Evolutionary conservation across 1,284 basidiomycete genomes (phyloP).

Genomic region (Cutaneotrichosporon mucoides): DNA sequence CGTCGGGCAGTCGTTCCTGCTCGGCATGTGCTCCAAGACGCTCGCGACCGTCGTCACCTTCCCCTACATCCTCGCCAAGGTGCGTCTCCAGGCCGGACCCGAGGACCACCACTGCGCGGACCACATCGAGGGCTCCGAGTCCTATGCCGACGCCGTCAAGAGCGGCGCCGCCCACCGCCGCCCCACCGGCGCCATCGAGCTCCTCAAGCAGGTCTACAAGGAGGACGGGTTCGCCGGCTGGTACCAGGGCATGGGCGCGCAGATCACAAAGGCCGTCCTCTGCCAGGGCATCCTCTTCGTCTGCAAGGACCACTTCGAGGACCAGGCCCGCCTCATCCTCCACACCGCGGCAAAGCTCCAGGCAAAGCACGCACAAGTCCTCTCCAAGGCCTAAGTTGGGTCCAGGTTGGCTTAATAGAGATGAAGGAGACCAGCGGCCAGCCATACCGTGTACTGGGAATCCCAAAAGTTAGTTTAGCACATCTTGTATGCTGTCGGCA

Average conservation of each 20-base stretch:
- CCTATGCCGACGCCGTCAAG: slow-evolving; percentile 16
- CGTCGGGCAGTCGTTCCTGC: slow-evolving; percentile 73
- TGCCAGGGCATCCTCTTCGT: slow-evolving; percentile 54
- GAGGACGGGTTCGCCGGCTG: slow-evolving; percentile 77
- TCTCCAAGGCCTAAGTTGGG: neutral
- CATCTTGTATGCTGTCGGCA: slow-evolving; percentile 12
- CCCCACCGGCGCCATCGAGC: slow-evolving; percentile 30
- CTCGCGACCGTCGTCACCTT: slow-evolving; percentile 83
- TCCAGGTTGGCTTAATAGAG: neutral
- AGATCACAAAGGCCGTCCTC: slow-evolving; percentile 59
- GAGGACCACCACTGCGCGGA: slow-evolving; percentile 30
- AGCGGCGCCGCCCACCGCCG: slow-evolving; percentile 1
- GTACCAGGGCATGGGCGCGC: slow-evolving; percentile 80
- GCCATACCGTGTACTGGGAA: neutral
- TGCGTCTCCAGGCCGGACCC: slow-evolving; percentile 80
- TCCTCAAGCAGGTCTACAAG: slow-evolving; percentile 68
- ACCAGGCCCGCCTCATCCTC: slow-evolving; percentile 44
- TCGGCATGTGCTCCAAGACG: slow-evolving; percentile 94
- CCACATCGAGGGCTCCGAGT: neutral
- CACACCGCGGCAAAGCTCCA: slow-evolving; percentile 28
- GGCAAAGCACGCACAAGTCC: neutral
- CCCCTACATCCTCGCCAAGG: slow-evolving; percentile 64
- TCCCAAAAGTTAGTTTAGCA: slow-evolving; percentile 2
- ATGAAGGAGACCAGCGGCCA: too few relatives aligned
- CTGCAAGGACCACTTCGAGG: slow-evolving; percentile 50